Conservation (phyloP, 805 yeast species). For the Suhomyces xylopsoci region DNA sequence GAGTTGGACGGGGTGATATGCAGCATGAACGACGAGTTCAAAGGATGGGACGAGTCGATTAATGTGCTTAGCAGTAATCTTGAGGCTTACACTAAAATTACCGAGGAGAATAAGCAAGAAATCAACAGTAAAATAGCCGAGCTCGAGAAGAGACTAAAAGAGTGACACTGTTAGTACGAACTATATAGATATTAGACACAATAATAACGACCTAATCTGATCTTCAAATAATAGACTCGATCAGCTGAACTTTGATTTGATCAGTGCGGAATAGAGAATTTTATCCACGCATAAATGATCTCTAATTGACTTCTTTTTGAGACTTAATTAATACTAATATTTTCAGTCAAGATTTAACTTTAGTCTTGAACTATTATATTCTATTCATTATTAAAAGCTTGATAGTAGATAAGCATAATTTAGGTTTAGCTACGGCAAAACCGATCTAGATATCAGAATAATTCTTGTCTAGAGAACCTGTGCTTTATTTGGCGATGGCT, state of each 20-base stretch:
- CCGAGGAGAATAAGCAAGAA: slow-evolving; percentile 22
- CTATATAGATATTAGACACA: too few relatives aligned
- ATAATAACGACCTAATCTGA: too few relatives aligned
- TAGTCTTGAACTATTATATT: not conserved
- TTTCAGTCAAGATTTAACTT: too few relatives aligned
- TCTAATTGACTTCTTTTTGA: too few relatives aligned
- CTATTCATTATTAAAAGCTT: not conserved
- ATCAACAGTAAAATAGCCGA: slow-evolving; percentile 10
- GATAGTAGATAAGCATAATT: not conserved
- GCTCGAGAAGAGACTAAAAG: slow-evolving; percentile 8
- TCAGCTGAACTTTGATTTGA: too few relatives aligned
- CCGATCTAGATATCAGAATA: too few relatives aligned
- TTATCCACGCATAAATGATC: too few relatives aligned
- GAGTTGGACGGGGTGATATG: slow-evolving; percentile 27
- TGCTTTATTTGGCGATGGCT: not conserved
- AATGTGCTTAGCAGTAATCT: slow-evolving; percentile 20
- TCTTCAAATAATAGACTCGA: too few relatives aligned
- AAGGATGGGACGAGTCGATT: slow-evolving; percentile 29
- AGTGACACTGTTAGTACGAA: too few relatives aligned
- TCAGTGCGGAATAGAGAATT: too few relatives aligned
- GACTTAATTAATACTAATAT: not conserved
- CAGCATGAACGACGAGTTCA: slow-evolving; percentile 24
- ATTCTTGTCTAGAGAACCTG: not conserved
- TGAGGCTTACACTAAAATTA: slow-evolving; percentile 17
- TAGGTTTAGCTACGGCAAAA: not conserved